Conservation (phyloP, 116 monocot species). For the Iris pallida region DNA sequence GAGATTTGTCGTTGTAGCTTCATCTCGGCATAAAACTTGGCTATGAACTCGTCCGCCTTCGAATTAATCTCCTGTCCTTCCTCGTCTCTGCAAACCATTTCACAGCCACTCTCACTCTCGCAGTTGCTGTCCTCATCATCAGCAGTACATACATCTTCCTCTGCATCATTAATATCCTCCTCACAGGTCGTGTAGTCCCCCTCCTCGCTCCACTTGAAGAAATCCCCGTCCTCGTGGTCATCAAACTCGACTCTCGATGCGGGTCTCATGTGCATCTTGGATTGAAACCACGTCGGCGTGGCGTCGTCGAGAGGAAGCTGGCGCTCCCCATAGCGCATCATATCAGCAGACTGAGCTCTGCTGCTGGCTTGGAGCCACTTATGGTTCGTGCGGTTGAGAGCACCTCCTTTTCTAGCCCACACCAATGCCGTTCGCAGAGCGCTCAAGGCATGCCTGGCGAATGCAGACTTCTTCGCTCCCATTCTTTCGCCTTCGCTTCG, state of each 20-base stretch:
- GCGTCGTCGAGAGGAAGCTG: constrained; percentile 44
- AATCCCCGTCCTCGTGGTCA: too few species aligned
- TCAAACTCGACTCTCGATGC: too few species aligned
- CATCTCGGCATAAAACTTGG: constrained; percentile 18
- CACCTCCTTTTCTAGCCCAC: constrained; percentile 21
- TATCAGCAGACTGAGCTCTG: neutral
- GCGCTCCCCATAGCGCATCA: constrained; percentile 7
- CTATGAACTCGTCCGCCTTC: constrained; percentile 21
- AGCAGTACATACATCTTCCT: too few species aligned
- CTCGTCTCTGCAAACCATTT: too few species aligned
- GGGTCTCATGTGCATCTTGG: too few species aligned
- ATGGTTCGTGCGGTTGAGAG: neutral
- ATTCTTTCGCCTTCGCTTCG: too few species aligned
- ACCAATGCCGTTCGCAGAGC: constrained; percentile 22
- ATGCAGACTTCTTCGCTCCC: constrained; percentile 15
- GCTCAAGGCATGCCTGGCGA: too few species aligned
- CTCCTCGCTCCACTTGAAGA: too few species aligned
- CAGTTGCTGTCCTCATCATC: too few species aligned
- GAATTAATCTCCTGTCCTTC: constrained; percentile 11
- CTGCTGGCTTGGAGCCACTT: neutral
- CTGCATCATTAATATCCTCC: too few species aligned
- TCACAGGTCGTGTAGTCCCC: too few species aligned
- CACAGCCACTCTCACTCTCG: too few species aligned
- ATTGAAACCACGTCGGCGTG: constrained; percentile 24
- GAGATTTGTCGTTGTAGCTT: constrained; percentile 14